Evolutionary conservation across 2,329 filamentous ascomycete genomes (phyloP).

Genomic region (Penicillium sp.): DNA sequence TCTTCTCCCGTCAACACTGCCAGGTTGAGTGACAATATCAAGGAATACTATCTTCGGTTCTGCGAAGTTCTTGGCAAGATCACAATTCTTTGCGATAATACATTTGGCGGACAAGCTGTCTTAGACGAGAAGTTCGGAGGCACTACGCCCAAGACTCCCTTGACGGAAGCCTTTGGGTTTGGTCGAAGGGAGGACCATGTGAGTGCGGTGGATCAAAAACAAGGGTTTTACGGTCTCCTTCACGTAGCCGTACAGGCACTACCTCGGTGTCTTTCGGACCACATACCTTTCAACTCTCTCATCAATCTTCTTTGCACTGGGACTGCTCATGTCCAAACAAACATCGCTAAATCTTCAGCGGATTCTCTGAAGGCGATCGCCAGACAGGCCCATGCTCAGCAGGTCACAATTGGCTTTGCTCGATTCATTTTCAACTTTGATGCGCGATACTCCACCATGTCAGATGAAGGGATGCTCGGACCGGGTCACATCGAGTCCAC

Average conservation of each 20-base stretch:
- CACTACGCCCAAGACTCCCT: slow-evolving; percentile 85
- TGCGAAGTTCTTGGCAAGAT: slow-evolving; percentile 95
- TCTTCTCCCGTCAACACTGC: slow-evolving; percentile 52
- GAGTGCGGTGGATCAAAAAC: slow-evolving; percentile 71
- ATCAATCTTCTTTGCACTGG: slow-evolving; percentile 95
- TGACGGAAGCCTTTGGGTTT: slow-evolving; percentile 91
- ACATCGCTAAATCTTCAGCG: slow-evolving; percentile 86
- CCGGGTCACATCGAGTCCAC: slow-evolving; percentile 93
- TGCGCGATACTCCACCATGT: slow-evolving; percentile 94
- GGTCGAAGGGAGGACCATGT: slow-evolving; percentile 72
- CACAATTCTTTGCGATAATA: slow-evolving; percentile 91
- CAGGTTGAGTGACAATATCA: slow-evolving; percentile 66
- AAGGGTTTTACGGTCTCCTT: slow-evolving; percentile 90
- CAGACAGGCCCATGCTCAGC: slow-evolving; percentile 83
- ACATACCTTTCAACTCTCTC: slow-evolving; percentile 86
- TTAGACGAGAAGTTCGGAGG: slow-evolving; percentile 91
- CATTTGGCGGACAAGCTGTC: slow-evolving; percentile 91
- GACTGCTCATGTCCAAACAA: slow-evolving; percentile 87
- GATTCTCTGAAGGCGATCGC: slow-evolving; percentile 94
- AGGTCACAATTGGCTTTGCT: slow-evolving; percentile 93
- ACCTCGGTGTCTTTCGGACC: slow-evolving; percentile 83
- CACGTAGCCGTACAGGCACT: slow-evolving; percentile 94
- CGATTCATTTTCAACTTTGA: slow-evolving; percentile 99
- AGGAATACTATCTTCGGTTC: slow-evolving; percentile 82
- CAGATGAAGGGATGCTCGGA: slow-evolving; percentile 92